Base-by-base conservation (phyloP, 768 basidiomycete genomes). In the Leucosporidium scottii region DNA sequence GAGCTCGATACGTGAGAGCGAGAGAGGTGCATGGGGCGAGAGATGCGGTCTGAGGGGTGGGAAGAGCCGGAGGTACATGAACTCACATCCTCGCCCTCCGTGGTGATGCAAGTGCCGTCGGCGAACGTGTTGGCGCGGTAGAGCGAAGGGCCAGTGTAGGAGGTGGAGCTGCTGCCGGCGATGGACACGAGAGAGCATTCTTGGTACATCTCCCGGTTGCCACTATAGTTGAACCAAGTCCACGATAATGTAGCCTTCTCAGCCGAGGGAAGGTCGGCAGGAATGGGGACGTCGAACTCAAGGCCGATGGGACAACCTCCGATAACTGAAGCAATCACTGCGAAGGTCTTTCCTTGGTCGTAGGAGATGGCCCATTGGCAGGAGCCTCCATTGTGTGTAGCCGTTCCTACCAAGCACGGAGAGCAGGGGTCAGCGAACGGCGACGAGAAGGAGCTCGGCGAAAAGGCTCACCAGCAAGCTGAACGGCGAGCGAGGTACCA, bases 301-400 rank as follows among this genome's bases (percentile, higher is more conserved):
- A 61, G 50, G 49, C 74, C 70, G 56, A 77, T 63, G 34, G 78
- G 67, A 62, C 79, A 80, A 4, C 79, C 79, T 10, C 79, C 80
- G 21, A 79, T 74, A 48, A 76, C 60, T 20, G 73, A 74, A 44
- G 73, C 69, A 58, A 81, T 79, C 60, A 79, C 78, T 36, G 76
- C 76, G 73, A 79, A 81, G 13, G 77, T 79, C 34, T 66, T 68
- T n/a, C 80, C 80, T 53, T 76, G 65, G 65, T 81, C 80, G 74
- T 80, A 80, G 21, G 77, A 77, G 69, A 81, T 70, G 4, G 77
- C 75, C 54, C 77, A 73, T 62, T 81, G 80, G 68, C 79, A 79
- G 7, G 39, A 44, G 7, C 39, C 39, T 44, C 39, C 39, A 44
- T 15, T 15, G 13, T 44, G 39, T 2, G 39, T 44, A 10, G 39